phyloP scores from a whole-genome alignment of 768 basidiomycete species.

The Gymnopilus dilepis region DNA sequence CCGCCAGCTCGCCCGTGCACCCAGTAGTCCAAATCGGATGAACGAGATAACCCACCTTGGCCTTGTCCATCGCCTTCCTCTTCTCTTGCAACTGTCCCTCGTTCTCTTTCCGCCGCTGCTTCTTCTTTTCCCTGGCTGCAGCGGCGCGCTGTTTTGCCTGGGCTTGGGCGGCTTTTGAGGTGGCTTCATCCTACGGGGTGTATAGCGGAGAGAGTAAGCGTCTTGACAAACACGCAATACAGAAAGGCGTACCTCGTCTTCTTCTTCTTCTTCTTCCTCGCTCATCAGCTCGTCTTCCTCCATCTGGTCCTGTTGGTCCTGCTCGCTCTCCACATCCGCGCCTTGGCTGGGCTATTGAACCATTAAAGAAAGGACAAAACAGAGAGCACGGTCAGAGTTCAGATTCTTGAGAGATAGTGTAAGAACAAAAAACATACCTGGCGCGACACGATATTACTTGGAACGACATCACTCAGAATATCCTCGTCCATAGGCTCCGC shows the following conservation, averaged over 20 bases:
- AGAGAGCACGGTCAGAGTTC: neutral
- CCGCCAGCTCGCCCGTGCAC: too few species aligned
- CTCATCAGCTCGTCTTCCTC: conserved; percentile 70
- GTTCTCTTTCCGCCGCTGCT: conserved; percentile 63
- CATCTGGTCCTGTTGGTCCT: conserved; percentile 63
- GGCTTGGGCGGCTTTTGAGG: conserved; percentile 31
- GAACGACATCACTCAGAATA: conserved; percentile 88
- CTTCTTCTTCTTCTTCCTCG: conserved; percentile 52
- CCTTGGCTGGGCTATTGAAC: conserved; percentile 64
- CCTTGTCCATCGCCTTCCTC: conserved; percentile 87
- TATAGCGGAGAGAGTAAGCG: too few species aligned
- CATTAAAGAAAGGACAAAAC: neutral
- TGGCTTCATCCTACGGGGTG: neutral
- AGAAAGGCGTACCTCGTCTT: conserved; percentile 36
- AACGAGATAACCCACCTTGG: conserved; percentile 61
- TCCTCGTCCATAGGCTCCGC: conserved; percentile 65
- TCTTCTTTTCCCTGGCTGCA: conserved; percentile 42
- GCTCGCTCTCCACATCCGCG: conserved; percentile 78
- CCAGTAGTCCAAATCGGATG: too few species aligned
- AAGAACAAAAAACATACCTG: conserved; percentile 53
- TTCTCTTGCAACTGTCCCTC: conserved; percentile 73
- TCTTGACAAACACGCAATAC: conserved; percentile 7
- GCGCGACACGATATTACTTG: conserved; percentile 89
- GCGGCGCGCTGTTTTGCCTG: conserved; percentile 37
- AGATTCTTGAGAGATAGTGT: conserved; percentile 13